Percentiles rank a stretch among this genome's conserved stretches.
phyloP scores from a whole-genome alignment of 176 grass and related monocot genomes.

The Dactylis glomerata region DNA sequence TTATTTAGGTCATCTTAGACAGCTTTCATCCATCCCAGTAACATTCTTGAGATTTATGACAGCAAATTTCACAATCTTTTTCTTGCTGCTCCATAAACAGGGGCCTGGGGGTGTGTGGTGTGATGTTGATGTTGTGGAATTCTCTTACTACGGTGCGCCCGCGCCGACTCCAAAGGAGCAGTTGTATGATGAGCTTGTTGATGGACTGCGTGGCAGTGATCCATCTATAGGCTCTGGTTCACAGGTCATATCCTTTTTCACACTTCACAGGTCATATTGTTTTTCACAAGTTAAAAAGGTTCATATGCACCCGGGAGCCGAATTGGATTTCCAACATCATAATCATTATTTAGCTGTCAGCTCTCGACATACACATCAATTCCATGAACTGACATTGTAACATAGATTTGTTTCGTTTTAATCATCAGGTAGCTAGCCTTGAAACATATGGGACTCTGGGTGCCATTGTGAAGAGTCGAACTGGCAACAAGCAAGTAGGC shows the following conservation, averaged over 20 bases:
- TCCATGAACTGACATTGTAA: not conserved
- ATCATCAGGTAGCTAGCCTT: constrained; percentile 84
- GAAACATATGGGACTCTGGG: constrained; percentile 96
- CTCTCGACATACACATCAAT: not conserved
- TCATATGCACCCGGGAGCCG: no score
- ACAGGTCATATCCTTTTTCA: constrained; percentile 50
- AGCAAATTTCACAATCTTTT: constrained; percentile 7
- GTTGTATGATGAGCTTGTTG: constrained; percentile 87
- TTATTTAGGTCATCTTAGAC: constrained; percentile 14
- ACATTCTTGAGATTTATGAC: no score
- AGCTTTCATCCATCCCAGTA: no score
- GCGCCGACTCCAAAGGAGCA: constrained; percentile 93
- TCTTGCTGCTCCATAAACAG: constrained; percentile 39
- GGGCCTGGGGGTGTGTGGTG: constrained; percentile 96
- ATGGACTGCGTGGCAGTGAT: constrained; percentile 89
- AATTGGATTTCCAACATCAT: no score
- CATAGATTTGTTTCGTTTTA: not conserved
- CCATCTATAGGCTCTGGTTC: constrained; percentile 88
- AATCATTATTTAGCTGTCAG: not conserved
- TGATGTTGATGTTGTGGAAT: constrained; percentile 97
- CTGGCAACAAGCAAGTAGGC: constrained; percentile 91
- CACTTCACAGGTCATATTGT: not conserved
- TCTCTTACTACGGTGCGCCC: constrained; percentile 98
- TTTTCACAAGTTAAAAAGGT: no score
- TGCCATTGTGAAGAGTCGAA: constrained; percentile 90